Base-by-base conservation (phyloP, 2,329 filamentous ascomycete species). In the Domatiomyces globalis region DNA sequence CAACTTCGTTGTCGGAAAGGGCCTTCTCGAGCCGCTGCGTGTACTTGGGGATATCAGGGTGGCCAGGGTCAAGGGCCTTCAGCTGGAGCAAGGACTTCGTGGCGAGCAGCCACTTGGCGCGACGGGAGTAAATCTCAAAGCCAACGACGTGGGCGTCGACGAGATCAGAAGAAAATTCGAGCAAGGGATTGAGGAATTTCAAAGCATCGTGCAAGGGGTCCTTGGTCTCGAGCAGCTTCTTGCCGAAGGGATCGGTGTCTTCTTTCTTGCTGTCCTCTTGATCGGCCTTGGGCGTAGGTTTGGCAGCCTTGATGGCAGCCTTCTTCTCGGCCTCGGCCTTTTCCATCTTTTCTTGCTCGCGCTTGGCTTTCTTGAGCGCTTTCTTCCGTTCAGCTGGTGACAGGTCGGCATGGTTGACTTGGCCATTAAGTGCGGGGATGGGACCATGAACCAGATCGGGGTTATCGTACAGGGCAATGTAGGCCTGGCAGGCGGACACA, bases 51-150 rank as follows among this genome's bases (percentile, higher is more conserved):
- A 90, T 76, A 56, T 76, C 80, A 9, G 85, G 77, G 62, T 88
- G 76, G 45, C 80, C 73, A 2, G 81, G 67, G 56, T 92, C 82
- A 33, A 95, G 73, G 2, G 76, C 73, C 51, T 80, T 71, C 25
- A 87, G 82, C 17, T 85, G 82, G 47, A 85, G 79, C 50, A 98
- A 77, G 67, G 87, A 95, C 62, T 87, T 85, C 53, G 95, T 75
- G 0, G 92, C 90, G 54, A 94, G 83, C 44, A 94, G 71, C 63
- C 85, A 87, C 72, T 95, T 95, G 65, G 81, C 89, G 90, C 84
- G 78, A 63, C 88, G 78, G 54, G 94, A 74, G 65, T 87, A 89
- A 17, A 98, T 84, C 70, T 96, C 89, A 61, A 95, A 96, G 4
- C 88, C 92, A 49, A 83, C 79, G 58, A 83, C 76, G 69, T 98